Percentiles rank a stretch among this genome's conserved stretches.
These are phyloP conservation scores for Macroventuria anomochaeta DNA, from an alignment of 2,329 filamentous ascomycete genomes.

Conservation along the genomic window DNA sequence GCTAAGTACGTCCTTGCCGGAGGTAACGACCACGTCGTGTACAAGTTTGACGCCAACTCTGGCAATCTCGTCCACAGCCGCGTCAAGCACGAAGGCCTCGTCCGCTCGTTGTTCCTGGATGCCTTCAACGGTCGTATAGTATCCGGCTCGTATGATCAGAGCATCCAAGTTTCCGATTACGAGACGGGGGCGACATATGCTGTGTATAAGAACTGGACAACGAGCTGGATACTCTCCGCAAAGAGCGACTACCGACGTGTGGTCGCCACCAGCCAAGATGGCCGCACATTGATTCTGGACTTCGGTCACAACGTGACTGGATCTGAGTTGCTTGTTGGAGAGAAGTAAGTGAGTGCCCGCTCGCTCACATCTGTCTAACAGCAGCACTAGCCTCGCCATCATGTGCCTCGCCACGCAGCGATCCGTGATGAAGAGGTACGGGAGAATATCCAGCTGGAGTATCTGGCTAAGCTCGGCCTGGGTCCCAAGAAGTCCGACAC, in stretches of 20 bases:
- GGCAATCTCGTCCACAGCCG: slow-evolving; percentile 83
- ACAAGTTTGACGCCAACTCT: slow-evolving; percentile 93
- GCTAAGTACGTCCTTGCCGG: slow-evolving; percentile 92
- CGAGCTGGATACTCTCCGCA: slow-evolving; percentile 94
- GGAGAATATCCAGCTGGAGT: not conserved
- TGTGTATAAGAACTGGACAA: slow-evolving; percentile 92
- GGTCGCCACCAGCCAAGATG: slow-evolving; percentile 92
- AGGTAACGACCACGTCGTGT: slow-evolving; percentile 93
- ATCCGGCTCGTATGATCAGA: slow-evolving; percentile 92
- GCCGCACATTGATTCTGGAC: slow-evolving; percentile 90
- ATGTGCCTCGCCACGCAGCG: not conserved
- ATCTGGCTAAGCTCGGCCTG: not conserved
- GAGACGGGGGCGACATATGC: slow-evolving; percentile 78
- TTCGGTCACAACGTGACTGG: slow-evolving; percentile 72
- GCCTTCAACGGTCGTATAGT: slow-evolving; percentile 83
- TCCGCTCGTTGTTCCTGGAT: slow-evolving; percentile 90
- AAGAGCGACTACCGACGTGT: slow-evolving; percentile 96
- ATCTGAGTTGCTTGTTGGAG: slow-evolving; percentile 55
- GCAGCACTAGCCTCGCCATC: not conserved
- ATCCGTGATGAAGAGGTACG: not conserved
- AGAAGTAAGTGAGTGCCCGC: slow-evolving; percentile 5
- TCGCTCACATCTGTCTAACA: not conserved
- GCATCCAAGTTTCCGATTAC: slow-evolving; percentile 93
- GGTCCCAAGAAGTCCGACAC: not conserved
- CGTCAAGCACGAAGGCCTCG: slow-evolving; percentile 81